Base-by-base conservation (phyloP, 164 flowering plant genomes). In the Hamamelis virginiana region DNA sequence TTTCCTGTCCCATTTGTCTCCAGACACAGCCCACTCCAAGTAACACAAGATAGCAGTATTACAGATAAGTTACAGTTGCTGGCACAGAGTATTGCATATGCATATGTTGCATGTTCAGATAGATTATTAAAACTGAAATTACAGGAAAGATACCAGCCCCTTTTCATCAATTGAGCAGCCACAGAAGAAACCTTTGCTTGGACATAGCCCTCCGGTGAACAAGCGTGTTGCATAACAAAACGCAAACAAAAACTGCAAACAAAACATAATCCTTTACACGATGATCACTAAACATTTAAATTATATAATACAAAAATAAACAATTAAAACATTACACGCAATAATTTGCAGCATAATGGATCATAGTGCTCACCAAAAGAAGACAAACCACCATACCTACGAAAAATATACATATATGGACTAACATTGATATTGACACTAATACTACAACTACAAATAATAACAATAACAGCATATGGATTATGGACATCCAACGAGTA, bases 91-190 rank as follows among this genome's bases (percentile, higher is more conserved):
- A 19, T 68, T 59, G 45, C 41, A 33, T 26, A 59, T 46, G 21
- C 19, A 55, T 62, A 62, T 62, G 23, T 1, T 41, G 50, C 18
- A 62, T 43, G 51, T 59, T 28, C 44, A 6, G n/a, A 5, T 15
- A 59, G 15, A 57, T 44, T 18, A 33, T 38, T 3, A 18, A 59
- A 38, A 62, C 23, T n/a, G 1, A 70, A 63, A 33, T 13, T 50
- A 38, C 15, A 0, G 8, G 44, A n/a, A 69, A 78, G 88, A 79
- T 81, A 92, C 98, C 99, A 92, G 68, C 97, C 97, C 75, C 97
- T 84, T 79, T 95, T 95, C 79, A 95, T 73, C 82, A 95, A 77
- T 48, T 92, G 99, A 74, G 99, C 94, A 68, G 86, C 98, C 81
- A 91, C 99, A 64, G 98, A 88, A 70, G 96, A 86, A 77, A 95